Base-by-base conservation (phyloP, 2,329 filamentous ascomycete genomes). In the Ceratocystis albifundus region DNA sequence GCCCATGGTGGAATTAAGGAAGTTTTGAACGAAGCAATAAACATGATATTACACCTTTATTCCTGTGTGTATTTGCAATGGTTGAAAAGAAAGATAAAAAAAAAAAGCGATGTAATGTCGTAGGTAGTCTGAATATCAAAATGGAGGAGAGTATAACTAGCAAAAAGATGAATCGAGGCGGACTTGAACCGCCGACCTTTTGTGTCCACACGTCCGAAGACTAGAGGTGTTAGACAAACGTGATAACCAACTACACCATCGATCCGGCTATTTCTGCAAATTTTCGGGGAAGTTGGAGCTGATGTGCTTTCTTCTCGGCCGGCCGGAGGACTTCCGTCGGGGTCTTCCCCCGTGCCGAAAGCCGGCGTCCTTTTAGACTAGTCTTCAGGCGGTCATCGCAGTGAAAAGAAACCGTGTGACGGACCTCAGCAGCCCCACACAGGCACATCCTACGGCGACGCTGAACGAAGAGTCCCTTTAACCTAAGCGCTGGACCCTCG, bases 191-290 rank as follows among this genome's bases (percentile, higher is more conserved):
- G 48, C 62, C 62, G 62, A 65, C 62, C 48, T 57, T 65, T 65
- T 65, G 48, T 65, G 62, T 65, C 62, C 62, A 65, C 50, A n/a
- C 8, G 57, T 53, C 48, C 30, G n/a, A 6, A 45, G 17, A 20
- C 10, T 2, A 8, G 48, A 61, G 36, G 15, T 57, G 62, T 65
- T 65, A 65, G 62, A 65, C 62, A 65, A 65, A 65, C 62, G 62
- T 65, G 62, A 65, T 65, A 65, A 65, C 62, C 48, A 65, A 65
- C 62, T 65, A 65, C 64, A 65, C 64, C 64, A 65, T 61, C 64
- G 55, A 41, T 44, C 46, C 50, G 28, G 36, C 4, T 41, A 2
- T 10, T 36, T 3, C 8, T 36, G 32, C 1, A 0, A 8, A 36
- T 0, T 36, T 36, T 10, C 3, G 32, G 32, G 32, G 32, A 36